These are phyloP conservation scores for Ceratobasidium sp. DNA, from an alignment of 1,284 basidiomycete species.

Conservation along the genomic window DNA sequence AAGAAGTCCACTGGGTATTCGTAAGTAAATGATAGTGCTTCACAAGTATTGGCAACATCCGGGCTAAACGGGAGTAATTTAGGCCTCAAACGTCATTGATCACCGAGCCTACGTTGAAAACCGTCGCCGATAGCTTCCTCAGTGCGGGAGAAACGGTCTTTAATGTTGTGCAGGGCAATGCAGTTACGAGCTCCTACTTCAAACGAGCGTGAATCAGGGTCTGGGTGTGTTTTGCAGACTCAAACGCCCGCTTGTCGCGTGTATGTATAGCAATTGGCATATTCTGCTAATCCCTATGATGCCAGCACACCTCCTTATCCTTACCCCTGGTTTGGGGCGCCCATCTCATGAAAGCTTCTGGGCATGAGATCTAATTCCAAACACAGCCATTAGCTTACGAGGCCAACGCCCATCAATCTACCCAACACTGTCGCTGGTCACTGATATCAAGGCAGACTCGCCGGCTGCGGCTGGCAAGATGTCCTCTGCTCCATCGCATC, in stretches of 20 bases:
- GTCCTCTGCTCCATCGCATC: constrained; percentile 11
- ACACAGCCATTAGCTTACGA: too few relatives aligned
- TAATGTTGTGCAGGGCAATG: constrained; percentile 82
- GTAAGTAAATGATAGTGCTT: constrained; percentile 66
- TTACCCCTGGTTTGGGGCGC: too few relatives aligned
- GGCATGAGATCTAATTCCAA: too few relatives aligned
- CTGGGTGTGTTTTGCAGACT: too few relatives aligned
- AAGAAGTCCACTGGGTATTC: constrained; percentile 90
- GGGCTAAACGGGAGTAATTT: constrained; percentile 11
- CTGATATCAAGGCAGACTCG: background rate
- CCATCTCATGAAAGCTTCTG: too few relatives aligned
- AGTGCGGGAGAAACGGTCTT: constrained; percentile 91
- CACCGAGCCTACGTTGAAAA: constrained; percentile 80
- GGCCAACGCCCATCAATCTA: constrained; percentile 1
- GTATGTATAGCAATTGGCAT: too few relatives aligned
- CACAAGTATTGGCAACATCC: background rate
- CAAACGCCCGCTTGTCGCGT: too few relatives aligned
- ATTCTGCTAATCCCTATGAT: too few relatives aligned
- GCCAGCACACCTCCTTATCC: too few relatives aligned
- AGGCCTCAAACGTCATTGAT: constrained; percentile 80
- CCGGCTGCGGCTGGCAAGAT: background rate
- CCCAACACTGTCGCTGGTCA: background rate
- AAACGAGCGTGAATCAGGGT: constrained; percentile 52
- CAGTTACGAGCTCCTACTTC: constrained; percentile 84
- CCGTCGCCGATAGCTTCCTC: constrained; percentile 84